Evolutionary conservation across 2,329 filamentous ascomycete species (phyloP), one percentile per base, ranked within the genome.

Genomic region (Fonsecaea erecta): DNA sequence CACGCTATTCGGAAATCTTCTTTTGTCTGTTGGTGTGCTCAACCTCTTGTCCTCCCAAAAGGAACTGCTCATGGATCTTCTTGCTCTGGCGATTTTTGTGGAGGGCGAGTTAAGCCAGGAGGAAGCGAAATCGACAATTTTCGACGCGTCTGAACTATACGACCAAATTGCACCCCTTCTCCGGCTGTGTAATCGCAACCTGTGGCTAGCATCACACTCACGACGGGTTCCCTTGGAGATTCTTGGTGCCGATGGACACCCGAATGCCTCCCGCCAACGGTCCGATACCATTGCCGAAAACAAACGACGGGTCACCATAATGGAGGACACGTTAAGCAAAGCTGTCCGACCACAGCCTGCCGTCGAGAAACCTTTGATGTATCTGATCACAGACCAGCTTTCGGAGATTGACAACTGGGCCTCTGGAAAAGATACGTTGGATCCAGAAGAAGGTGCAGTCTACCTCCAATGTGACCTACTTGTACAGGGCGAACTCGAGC

Each of bases 81-180:
- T 98, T 1, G 84, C 95, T 2, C 83, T 99, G 6, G 83, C 96
- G 16, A 85, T 95, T 9, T 93, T 97, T 76, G 90, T 98, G 83
- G 90, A 95, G 75, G 89, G 88, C 43, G 92, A 95, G 74, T 85
- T 91, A 60, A 90, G 93, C 64, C 86, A 88, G 69, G 88, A 92
- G 46, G 86, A 90, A 16, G 86, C 86, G 1, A 81, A 83, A 21
- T 73, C 75, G 73, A 80, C 91, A 8, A 85, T 89, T 30, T 89
- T 95, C 64, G 86, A 90, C 56, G 79, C 81, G 1, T 74, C 76
- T 16, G 80, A 83, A 52, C 68, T 82, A 3, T 86, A 94, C 37
- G 90, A 77, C 79, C 86, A 72, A 53, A 82, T 97, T 5, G 81
- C 95, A 35, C 80, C 83, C n/a, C 84, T 89, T 62, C 82, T 99